phyloP scores from a whole-genome alignment of 768 basidiomycete genomes.

The Lactifluus pinguis region DNA sequence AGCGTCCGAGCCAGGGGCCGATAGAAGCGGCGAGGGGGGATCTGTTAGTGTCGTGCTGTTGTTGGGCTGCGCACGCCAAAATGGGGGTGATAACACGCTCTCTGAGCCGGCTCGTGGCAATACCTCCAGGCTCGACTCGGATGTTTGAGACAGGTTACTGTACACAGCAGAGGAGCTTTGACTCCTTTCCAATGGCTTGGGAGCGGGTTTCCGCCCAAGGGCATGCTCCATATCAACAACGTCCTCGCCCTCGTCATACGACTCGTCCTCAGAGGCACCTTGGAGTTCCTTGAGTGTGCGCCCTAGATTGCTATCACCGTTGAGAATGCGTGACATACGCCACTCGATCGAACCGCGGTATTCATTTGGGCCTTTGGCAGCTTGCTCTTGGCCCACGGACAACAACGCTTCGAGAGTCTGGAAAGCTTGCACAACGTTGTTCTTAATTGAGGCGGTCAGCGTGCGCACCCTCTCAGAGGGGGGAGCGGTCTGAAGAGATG shows the following conservation, averaged over 20 bases:
- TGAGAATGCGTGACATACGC: conserved; percentile 63
- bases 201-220: conserved; percentile 30
- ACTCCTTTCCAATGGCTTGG: neutral
- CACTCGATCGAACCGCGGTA: conserved; percentile 71
- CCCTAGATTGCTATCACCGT: conserved; percentile 41
- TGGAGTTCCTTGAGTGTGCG: conserved; percentile 26
- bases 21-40: neutral
- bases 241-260: conserved; percentile 39
- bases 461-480: conserved; percentile 25
- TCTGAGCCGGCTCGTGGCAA: conserved; percentile 6
- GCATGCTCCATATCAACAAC: conserved; percentile 52
- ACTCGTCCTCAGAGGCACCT: conserved; percentile 24
- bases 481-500: conserved; percentile 3
- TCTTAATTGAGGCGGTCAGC: conserved; percentile 41
- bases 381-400: conserved; percentile 60
- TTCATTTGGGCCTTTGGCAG: conserved; percentile 56
- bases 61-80: conserved; percentile 12
- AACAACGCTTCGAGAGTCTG: conserved; percentile 56
- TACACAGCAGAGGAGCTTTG: conserved; percentile 21
- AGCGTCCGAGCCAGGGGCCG: conserved; percentile 5
- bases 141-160: conserved; percentile 22
- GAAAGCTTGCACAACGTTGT: conserved; percentile 47
- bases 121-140: conserved; percentile 24
- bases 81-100: conserved; percentile 6
- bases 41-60: neutral